Conservation (phyloP, 768 basidiomycete species). For the Suillus subluteus region DNA sequence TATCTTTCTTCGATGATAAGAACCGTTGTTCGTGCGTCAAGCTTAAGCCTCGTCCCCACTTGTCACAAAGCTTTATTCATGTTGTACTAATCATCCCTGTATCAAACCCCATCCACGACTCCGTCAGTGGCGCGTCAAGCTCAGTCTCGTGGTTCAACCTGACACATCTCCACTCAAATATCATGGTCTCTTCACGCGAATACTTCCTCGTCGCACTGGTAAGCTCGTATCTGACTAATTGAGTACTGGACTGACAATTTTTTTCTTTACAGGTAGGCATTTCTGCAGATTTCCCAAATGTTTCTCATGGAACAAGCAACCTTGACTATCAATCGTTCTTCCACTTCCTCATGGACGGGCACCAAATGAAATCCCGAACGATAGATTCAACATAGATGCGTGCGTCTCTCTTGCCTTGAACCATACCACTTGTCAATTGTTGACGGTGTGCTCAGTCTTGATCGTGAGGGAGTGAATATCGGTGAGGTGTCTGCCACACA, state of each 20-base stretch:
- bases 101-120: background rate
- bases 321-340: background rate
- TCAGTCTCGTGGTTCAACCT: background rate
- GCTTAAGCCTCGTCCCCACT: background rate
- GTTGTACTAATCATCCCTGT: background rate
- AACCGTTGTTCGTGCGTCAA: background rate
- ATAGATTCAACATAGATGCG: background rate
- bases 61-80: background rate
- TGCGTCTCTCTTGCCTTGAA: background rate
- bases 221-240: background rate
- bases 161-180: background rate
- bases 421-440: background rate
- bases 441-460: background rate
- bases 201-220: background rate
- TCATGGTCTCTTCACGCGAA: background rate
- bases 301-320: background rate
- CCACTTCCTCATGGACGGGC: background rate
- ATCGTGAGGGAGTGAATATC: background rate
- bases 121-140: background rate
- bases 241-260: background rate
- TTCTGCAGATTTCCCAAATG: slow-evolving; percentile 17
- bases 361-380: background rate
- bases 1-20: background rate
- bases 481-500: background rate
- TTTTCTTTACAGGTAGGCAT: slow-evolving; percentile 14